Conservation (phyloP, 768 basidiomycete genomes). For the Rhizopogon vesiculosus region DNA sequence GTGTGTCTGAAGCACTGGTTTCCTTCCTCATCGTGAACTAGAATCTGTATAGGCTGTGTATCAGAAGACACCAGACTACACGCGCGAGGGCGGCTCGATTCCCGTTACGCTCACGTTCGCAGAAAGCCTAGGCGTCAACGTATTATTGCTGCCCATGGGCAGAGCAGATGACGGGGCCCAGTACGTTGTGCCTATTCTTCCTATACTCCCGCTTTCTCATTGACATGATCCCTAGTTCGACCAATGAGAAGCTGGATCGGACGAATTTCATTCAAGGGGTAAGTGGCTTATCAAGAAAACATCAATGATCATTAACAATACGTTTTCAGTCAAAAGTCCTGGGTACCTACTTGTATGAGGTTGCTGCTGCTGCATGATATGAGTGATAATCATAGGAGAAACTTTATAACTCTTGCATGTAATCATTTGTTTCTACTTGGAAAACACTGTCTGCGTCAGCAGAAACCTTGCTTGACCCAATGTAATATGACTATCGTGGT, state of each 20-base stretch:
- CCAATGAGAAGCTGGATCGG: conserved; percentile 91
- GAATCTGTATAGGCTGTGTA: conserved; percentile 41
- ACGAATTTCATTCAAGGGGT: conserved; percentile 88
- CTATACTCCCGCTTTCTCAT: neutral
- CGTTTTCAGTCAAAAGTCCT: conserved; percentile 26
- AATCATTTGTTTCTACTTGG: too few relatives aligned
- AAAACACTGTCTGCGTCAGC: too few relatives aligned
- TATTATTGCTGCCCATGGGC: conserved; percentile 88
- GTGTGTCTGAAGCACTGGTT: conserved; percentile 25
- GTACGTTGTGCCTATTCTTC: conserved; percentile 37
- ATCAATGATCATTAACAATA: neutral
- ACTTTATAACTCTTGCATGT: too few relatives aligned
- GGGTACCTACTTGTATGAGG: conserved; percentile 27
- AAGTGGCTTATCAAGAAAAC: conserved; percentile 21
- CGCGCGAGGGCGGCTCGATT: conserved; percentile 91
- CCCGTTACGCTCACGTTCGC: conserved; percentile 94
- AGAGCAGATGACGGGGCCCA: conserved; percentile 93
- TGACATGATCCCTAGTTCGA: conserved; percentile 48
- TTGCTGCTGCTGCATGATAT: conserved; percentile 16
- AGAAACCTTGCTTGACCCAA: too few relatives aligned
- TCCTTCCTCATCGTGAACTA: neutral
- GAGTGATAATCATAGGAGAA: neutral
- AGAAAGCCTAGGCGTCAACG: conserved; percentile 81
- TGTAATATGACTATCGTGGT: too few relatives aligned
- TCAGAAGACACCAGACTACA: conserved; percentile 72